These are phyloP conservation scores for Metarhizium rileyi DNA, from an alignment of 2,329 filamentous ascomycete genomes.

Conservation along the genomic window DNA sequence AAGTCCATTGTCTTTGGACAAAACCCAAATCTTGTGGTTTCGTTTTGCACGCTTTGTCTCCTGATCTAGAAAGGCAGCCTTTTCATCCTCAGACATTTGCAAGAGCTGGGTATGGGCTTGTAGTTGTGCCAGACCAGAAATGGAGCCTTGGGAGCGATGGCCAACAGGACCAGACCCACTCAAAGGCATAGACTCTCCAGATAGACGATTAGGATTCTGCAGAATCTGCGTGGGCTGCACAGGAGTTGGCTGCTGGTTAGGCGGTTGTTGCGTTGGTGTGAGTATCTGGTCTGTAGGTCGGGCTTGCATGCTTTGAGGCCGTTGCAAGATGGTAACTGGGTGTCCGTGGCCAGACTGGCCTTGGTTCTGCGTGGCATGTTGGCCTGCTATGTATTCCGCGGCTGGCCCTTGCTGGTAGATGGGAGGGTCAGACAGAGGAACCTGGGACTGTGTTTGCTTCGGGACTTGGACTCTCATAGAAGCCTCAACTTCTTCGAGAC, in stretches of 20 bases:
- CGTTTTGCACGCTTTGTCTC: constrained; percentile 93
- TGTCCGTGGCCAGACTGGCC: constrained; percentile 31
- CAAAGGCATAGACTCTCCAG: constrained; percentile 34
- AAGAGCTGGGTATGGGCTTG: constrained; percentile 39
- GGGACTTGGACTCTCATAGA: constrained; percentile 68
- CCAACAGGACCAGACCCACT: constrained; percentile 27
- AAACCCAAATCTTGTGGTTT: constrained; percentile 92
- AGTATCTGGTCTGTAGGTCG: constrained; percentile 15
- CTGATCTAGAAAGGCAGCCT: constrained; percentile 72
- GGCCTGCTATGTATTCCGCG: constrained; percentile 14
- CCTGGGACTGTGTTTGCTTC: constrained; percentile 29
- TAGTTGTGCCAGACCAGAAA: constrained; percentile 21
- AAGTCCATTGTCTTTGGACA: constrained; percentile 89
- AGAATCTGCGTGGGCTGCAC: constrained; percentile 63
- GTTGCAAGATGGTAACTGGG: constrained; percentile 45
- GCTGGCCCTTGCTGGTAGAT: constrained; percentile 16
- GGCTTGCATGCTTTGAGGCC: constrained; percentile 34
- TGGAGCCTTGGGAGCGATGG: constrained; percentile 43
- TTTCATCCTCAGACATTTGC: constrained; percentile 74
- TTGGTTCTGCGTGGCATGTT: constrained; percentile 17
- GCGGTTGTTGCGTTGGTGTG: constrained; percentile 13
- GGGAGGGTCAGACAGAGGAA: constrained; percentile 23
- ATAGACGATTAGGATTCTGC: constrained; percentile 64
- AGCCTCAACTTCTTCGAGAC: constrained; percentile 91
- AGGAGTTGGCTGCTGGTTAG: constrained; percentile 27